Evolutionary conservation across 768 basidiomycete species (phyloP).

Genomic region (Pholiota conissans): DNA sequence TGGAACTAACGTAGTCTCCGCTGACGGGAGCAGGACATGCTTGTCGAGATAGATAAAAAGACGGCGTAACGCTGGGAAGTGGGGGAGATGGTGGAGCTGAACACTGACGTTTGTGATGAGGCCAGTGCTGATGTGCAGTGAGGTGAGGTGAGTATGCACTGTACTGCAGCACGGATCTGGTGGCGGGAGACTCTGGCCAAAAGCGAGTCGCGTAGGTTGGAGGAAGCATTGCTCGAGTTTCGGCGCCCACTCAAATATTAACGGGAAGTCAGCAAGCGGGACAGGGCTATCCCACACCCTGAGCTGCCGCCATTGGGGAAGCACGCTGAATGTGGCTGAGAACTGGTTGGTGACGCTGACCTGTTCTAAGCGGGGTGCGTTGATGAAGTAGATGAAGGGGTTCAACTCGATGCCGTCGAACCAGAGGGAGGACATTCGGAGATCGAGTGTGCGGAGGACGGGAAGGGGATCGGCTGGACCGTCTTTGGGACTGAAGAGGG

Average conservation of each 20-base stretch:
- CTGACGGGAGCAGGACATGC: neutral
- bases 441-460: neutral
- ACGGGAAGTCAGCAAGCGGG: neutral
- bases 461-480: neutral
- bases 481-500: neutral
- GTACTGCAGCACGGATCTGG: neutral
- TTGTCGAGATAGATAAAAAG: constrained; percentile 9
- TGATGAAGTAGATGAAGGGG: neutral
- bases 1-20: neutral
- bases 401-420: neutral
- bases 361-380: neutral
- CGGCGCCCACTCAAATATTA: constrained; percentile 1
- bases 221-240: constrained; percentile 6
- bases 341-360: neutral
- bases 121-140: constrained; percentile 8
- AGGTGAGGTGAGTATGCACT: constrained; percentile 1
- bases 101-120: neutral
- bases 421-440: neutral
- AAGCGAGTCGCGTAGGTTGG: neutral
- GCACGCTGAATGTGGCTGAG: neutral
- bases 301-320: constrained; percentile 4
- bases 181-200: neutral
- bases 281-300: neutral
- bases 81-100: constrained; percentile 7
- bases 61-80: constrained; percentile 4